These are phyloP conservation scores for Blastocystis hominis DNA, from an alignment of 352 stramenopile species.

Conservation along the genomic window DNA sequence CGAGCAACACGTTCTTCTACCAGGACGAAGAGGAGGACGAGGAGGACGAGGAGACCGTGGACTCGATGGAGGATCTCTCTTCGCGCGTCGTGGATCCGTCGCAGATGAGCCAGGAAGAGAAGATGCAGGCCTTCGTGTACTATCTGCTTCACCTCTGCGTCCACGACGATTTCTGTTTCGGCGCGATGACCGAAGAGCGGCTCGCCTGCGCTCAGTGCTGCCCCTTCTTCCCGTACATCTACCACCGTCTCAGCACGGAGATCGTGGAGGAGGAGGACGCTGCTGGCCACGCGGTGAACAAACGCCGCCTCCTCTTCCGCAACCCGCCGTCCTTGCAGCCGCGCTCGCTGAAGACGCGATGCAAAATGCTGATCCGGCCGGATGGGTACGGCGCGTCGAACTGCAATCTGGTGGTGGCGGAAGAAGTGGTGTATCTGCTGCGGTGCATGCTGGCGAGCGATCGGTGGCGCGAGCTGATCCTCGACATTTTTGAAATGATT, in stretches of 20 bases:
- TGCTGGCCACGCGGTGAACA: not conserved
- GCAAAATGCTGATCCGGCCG: conserved; percentile 56
- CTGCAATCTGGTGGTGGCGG: conserved; percentile 46
- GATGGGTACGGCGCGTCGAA: conserved; percentile 46
- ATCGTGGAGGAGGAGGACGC: conserved; percentile 51
- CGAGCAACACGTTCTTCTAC: conserved; percentile 13
- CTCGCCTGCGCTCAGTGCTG: conserved; percentile 48
- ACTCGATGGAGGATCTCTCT: not conserved
- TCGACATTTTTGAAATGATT: conserved; percentile 56
- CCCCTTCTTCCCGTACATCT: conserved; percentile 56
- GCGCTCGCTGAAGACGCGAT: conserved; percentile 43
- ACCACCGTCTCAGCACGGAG: conserved; percentile 37
- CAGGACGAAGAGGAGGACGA: conserved; percentile 32
- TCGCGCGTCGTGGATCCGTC: not conserved
- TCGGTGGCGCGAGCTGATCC: conserved; percentile 38
- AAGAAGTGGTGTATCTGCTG: conserved; percentile 57
- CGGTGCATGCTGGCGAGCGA: conserved; percentile 43
- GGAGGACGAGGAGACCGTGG: conserved; percentile 5
- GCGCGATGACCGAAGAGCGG: conserved; percentile 57
- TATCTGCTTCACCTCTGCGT: conserved; percentile 57
- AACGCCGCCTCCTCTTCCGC: conserved; percentile 7
- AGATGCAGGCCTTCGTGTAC: conserved; percentile 48
- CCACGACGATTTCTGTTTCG: conserved; percentile 57
- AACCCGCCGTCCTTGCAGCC: conserved; percentile 13
- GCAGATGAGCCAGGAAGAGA: conserved; percentile 8